Conservation (phyloP, 2,329 filamentous ascomycete genomes). For the Mycosphaerella sp. region DNA sequence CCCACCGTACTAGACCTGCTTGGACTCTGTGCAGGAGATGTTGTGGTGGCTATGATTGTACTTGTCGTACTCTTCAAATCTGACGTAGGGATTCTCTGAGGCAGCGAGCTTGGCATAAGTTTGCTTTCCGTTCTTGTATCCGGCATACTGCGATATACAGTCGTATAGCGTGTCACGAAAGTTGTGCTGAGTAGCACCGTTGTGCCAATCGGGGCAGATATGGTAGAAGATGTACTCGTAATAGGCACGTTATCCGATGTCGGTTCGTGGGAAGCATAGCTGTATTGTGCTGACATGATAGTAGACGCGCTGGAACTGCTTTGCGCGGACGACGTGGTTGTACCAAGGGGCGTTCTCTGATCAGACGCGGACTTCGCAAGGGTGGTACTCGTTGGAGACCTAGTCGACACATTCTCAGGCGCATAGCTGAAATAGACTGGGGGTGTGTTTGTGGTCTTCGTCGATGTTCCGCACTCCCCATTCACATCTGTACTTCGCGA, state of each 20-base stretch:
- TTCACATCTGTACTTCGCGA: neutral
- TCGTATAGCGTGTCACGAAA: conserved; percentile 22
- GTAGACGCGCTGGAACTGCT: neutral
- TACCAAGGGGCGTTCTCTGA: neutral
- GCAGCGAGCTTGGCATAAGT: neutral
- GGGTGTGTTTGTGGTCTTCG: neutral
- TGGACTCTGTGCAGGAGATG: neutral
- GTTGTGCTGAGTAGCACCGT: conserved; percentile 16
- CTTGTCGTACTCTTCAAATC: neutral
- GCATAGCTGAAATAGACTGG: conserved; percentile 10
- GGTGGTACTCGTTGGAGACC: neutral
- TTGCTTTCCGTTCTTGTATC: neutral
- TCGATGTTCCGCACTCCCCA: neutral
- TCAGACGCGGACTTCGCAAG: neutral
- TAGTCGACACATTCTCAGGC: neutral
- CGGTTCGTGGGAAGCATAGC: neutral
- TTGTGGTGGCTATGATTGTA: neutral
- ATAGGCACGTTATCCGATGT: neutral
- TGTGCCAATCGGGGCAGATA: neutral
- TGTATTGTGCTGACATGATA: neutral
- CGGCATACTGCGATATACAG: conserved; percentile 11
- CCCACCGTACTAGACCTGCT: neutral
- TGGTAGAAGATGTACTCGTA: neutral
- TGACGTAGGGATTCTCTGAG: neutral
- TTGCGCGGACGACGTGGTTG: neutral